Base-by-base conservation (phyloP, 441 rosid genomes). In the Viola pubescens region DNA sequence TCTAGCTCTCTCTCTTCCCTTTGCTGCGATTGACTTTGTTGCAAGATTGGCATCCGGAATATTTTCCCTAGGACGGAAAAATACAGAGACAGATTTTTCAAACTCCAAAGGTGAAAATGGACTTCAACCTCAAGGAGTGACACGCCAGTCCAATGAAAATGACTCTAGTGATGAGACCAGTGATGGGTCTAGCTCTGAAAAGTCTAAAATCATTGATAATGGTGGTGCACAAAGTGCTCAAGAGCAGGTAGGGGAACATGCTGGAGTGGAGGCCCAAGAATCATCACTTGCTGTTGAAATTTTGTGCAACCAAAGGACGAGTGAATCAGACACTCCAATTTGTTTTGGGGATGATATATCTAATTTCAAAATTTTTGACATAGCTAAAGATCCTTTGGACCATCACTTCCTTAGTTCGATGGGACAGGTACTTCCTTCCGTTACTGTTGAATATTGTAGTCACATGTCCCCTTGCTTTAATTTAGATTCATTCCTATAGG, bases 1-100 rank as follows among this genome's bases (percentile, higher is more conserved):
- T 68, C 69, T 86, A 38, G 91, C 94, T 50, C 73, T 90, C 53
- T 78, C 95, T 79, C 81, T 94, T 67, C 94, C 99, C 57, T 78
- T 81, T 70, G 95, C 97, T 70, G 99, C 99, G 16, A 70, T 88
- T 65, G 99, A 76, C 70, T 88, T 88, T 78, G 82, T 90, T 59
- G 76, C 90, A 61, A 81, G 94, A 74, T 57, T 94, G 54, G 97
- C 99, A 10, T 70, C 81, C 59, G 97, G 94, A 76, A 79, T 94
- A 51, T 86, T 94, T 75, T 85, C 91, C 1, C 84, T 92, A 57
- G 81, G 87, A 37, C 77, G 77, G 26, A 90, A 79, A 69, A 67
- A 71, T 75, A 74, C 58, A 42, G 89, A 85, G 71, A 61, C 78
- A 44, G 73, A 58, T 54, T 63, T 66, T 63, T 73, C 78, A 54